A percentile compares a stretch with the other conserved stretches of the same genome.
phyloP scores from a whole-genome alignment of 192 early-diverging fungal species.

The Glomus cerebriforme region DNA sequence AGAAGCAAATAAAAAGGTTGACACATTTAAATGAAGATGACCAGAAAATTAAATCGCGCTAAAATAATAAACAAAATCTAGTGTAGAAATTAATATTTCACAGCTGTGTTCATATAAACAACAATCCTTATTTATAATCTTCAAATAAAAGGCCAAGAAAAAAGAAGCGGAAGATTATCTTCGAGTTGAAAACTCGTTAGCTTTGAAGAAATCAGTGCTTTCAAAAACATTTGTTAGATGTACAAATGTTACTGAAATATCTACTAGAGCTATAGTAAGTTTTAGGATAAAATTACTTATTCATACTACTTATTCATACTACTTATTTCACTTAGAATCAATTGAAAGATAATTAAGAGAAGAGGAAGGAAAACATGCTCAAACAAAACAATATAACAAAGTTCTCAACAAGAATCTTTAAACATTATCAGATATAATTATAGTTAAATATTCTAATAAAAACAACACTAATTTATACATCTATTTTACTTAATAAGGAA shows the following conservation, averaged over 20 bases:
- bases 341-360: slow-evolving; percentile 55
- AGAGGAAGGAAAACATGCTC: slow-evolving; percentile 59
- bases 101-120: slow-evolving; percentile 2
- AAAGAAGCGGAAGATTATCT: slow-evolving; percentile 81
- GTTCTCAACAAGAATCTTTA: slow-evolving; percentile 55
- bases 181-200: slow-evolving; percentile 79
- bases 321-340: slow-evolving; percentile 43
- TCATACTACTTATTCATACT: too few species aligned
- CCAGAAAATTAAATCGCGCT: slow-evolving; percentile 80
- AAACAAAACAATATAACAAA: slow-evolving; percentile 65
- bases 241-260: too few species aligned
- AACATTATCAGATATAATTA: slow-evolving; percentile 66
- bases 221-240: too few species aligned
- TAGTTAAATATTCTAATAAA: too few species aligned
- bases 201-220: slow-evolving; percentile 70
- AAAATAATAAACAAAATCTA: slow-evolving; percentile 83
- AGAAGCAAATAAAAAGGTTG: slow-evolving; percentile 64
- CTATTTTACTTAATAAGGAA: slow-evolving; percentile 27
- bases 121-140: neutral
- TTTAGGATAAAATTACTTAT: too few species aligned
- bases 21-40: slow-evolving; percentile 74
- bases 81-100: slow-evolving; percentile 49
- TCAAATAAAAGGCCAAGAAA: slow-evolving; percentile 59
- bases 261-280: too few species aligned
- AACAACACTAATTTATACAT: neutral